Percentiles rank a stretch among this genome's conserved stretches.
phyloP scores from a whole-genome alignment of 768 basidiomycete species.

The Leucosporidium scottii region DNA sequence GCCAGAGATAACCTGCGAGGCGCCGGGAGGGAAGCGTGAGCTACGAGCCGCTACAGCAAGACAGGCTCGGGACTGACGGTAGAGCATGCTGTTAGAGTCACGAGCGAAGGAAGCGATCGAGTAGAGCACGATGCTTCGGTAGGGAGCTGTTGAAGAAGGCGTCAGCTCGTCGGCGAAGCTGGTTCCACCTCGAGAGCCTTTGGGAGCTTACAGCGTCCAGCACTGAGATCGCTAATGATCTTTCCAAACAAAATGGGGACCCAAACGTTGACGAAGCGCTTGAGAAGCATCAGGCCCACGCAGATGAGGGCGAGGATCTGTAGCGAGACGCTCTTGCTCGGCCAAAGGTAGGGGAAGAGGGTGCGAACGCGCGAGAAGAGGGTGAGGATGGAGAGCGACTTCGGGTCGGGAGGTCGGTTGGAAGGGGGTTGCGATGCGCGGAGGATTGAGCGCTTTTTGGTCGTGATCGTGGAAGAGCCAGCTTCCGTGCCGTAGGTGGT shows the following conservation, averaged over 20 bases:
- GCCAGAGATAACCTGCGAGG: constrained; percentile 57
- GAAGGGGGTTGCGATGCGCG: constrained; percentile 30
- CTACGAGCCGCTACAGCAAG: not conserved
- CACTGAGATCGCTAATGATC: constrained; percentile 35
- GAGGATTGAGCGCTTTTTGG: constrained; percentile 27
- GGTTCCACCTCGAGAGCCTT: not conserved
- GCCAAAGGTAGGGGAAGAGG: constrained; percentile 78
- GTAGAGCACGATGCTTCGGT: constrained; percentile 20
- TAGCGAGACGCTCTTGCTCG: constrained; percentile 56
- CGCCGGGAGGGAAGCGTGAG: no score
- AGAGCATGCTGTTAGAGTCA: constrained; percentile 30
- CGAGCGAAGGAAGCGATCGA: constrained; percentile 20
- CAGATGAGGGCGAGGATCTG: constrained; percentile 65
- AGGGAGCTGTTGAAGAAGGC: constrained; percentile 11
- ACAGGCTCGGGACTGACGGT: not conserved
- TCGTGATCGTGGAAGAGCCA: not conserved
- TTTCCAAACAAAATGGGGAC: constrained; percentile 32
- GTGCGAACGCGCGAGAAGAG: constrained; percentile 58
- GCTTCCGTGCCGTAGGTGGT: not conserved
- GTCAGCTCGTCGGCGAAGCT: not conserved
- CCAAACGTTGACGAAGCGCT: constrained; percentile 66
- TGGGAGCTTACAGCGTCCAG: constrained; percentile 25
- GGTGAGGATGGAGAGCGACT: constrained; percentile 46
- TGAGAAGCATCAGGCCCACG: constrained; percentile 60
- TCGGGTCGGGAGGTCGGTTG: constrained; percentile 50